phyloP scores from a whole-genome alignment of 306 rosid species.

The Fragaria nilgerrensis region DNA sequence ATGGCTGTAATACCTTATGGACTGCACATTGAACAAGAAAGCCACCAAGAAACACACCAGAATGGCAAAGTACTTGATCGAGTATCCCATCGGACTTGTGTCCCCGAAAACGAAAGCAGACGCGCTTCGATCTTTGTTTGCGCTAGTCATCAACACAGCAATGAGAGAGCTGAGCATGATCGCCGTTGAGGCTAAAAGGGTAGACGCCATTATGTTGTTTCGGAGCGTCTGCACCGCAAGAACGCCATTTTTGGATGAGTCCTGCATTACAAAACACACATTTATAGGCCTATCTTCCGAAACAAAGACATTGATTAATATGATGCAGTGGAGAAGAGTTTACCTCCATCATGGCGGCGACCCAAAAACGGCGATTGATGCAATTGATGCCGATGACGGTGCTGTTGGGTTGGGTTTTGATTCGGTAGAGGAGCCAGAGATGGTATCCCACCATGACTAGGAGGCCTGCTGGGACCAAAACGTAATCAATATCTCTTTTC shows the following conservation, averaged over 20 bases:
- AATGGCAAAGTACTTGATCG: slow-evolving; percentile 66
- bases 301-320: not conserved
- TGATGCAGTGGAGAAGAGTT: not conserved
- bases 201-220: slow-evolving; percentile 92
- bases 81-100: slow-evolving; percentile 38
- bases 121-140: slow-evolving; percentile 3
- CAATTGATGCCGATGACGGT: slow-evolving; percentile 81
- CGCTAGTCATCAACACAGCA: slow-evolving; percentile 62
- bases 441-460: slow-evolving; percentile 60
- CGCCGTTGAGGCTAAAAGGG: slow-evolving; percentile 85
- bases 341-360: slow-evolving; percentile 93
- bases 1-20: slow-evolving; percentile 83
- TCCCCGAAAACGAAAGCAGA: slow-evolving; percentile 36
- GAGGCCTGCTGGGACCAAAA: slow-evolving; percentile 63
- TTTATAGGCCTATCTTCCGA: too few species aligned
- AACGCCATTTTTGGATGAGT: slow-evolving; percentile 62
- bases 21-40: slow-evolving; percentile 69
- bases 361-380: slow-evolving; percentile 86
- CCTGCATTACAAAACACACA: too few species aligned
- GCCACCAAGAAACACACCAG: slow-evolving; percentile 75
- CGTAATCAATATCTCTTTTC: slow-evolving; percentile 43
- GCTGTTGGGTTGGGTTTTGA: slow-evolving; percentile 55
- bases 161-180: slow-evolving; percentile 78
- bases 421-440: slow-evolving; percentile 62
- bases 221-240: slow-evolving; percentile 83